Base-by-base conservation (phyloP, 257 asterid species). In the Primulina huaijiensis region DNA sequence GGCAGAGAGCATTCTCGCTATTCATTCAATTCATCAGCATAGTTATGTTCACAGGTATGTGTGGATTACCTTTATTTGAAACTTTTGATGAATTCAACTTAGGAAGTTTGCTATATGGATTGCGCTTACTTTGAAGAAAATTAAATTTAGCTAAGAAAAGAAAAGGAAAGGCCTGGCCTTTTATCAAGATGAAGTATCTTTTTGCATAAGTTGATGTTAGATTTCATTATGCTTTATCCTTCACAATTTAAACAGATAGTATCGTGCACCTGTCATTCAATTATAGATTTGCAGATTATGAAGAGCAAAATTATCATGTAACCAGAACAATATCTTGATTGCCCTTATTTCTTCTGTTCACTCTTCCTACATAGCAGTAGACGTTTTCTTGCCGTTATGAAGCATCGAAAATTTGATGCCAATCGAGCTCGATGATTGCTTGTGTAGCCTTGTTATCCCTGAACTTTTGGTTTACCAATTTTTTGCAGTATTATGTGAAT, bases 21-120 rank as follows among this genome's bases (percentile, higher is more conserved):
- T 93, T 74, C 88, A 84, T 77, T 90, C 99, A 2, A 93, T 93
- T 78, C 99, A 93, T 84, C 97, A 87, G 69, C 90, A 93, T 78
- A 83, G 82, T 82, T 93, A 93, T 74, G 96, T 93, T 40, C 99
- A 93, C 75, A 84, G 96, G 96, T 89, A 83, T 8, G 50, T 55
- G 19, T 20, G 12, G 10, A 40, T 69, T 43, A 60, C 52, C 53
- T 64, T 61, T 4, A 19, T 21, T 21, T 53, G 50, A 57, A 35
- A 69, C 33, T 29, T 35, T 8, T 64, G 31, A 64, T 1, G 27
- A 63, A 20, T 29, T 64, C 33, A 11, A 10, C 6, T 7, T 2
- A 7, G 40, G 53, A 63, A 33, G 52, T 33, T 60, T 9, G 10
- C 8, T 60, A 30, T 29, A 4, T 14, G n/a, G 20, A 14, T 27